Evolutionary conservation across 1,284 basidiomycete species (phyloP).

Genomic region (Ceratobasidium papillatum): DNA sequence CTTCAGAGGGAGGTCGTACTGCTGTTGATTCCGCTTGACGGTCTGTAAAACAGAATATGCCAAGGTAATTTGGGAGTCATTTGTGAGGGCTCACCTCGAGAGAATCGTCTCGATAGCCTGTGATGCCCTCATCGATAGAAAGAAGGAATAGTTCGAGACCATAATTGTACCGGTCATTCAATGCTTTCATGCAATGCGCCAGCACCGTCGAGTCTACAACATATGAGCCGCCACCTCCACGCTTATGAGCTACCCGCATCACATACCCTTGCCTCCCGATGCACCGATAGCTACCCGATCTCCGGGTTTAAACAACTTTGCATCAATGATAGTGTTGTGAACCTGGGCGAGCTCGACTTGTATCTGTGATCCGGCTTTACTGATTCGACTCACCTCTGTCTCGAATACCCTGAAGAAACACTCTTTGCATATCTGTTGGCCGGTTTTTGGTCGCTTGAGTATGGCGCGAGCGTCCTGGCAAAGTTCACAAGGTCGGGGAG

Average conservation of each 20-base stretch:
- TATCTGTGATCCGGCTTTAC: not conserved
- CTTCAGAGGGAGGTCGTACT: slow-evolving; percentile 95
- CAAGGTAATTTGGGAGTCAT: not conserved
- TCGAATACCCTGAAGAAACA: slow-evolving; percentile 99
- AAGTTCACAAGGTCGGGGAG: slow-evolving; percentile 74
- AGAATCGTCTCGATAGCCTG: slow-evolving; percentile 97
- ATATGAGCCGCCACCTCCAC: slow-evolving; percentile 19
- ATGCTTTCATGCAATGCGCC: slow-evolving; percentile 93
- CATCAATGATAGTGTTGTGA: slow-evolving; percentile 90
- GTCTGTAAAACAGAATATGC: slow-evolving; percentile 64
- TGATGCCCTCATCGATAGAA: slow-evolving; percentile 99
- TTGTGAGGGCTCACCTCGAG: slow-evolving; percentile 74
- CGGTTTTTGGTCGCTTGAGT: slow-evolving; percentile 95
- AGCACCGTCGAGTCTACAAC: slow-evolving; percentile 93
- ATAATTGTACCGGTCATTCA: slow-evolving; percentile 95
- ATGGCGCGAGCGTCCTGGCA: slow-evolving; percentile 84
- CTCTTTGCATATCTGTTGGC: slow-evolving; percentile 93
- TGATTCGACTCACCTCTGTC: slow-evolving; percentile 65
- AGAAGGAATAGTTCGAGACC: slow-evolving; percentile 91
- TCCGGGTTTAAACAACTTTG: slow-evolving; percentile 86
- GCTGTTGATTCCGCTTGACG: slow-evolving; percentile 95
- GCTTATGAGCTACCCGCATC: slow-evolving; percentile 9
- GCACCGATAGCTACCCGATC: slow-evolving; percentile 97
- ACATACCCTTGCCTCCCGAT: slow-evolving; percentile 93
- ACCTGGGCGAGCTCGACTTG: slow-evolving; percentile 54